A percentile compares a stretch with the other conserved stretches of the same genome.
phyloP scores from a whole-genome alignment of 306 rosid genomes.

The Castanea crenata region DNA sequence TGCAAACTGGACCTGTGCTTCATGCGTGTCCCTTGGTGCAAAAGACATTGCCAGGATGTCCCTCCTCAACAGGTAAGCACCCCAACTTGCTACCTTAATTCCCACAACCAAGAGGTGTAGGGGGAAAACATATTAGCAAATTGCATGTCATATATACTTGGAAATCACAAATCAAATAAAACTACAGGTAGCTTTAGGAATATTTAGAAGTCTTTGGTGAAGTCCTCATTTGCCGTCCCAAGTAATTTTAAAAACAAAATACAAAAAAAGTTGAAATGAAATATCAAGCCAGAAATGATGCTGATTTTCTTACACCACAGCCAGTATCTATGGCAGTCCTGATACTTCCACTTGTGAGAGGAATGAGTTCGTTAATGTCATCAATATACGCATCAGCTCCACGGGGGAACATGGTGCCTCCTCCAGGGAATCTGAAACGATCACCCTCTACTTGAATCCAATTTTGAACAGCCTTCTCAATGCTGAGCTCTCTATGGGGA shows the following conservation, averaged over 20 bases:
- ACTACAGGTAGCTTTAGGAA: not conserved
- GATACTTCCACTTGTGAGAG: constrained; percentile 64
- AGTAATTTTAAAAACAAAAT: not conserved
- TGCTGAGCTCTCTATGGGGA: constrained; percentile 90
- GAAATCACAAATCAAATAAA: not conserved
- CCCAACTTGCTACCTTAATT: constrained; percentile 96
- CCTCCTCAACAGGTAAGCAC: constrained; percentile 82
- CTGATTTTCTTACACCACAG: constrained; percentile 79
- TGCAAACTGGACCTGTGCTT: constrained; percentile 95
- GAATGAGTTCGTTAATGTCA: constrained; percentile 76
- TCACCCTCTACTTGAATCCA: constrained; percentile 98
- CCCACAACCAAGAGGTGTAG: not conserved
- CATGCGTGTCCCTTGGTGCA: constrained; percentile 97
- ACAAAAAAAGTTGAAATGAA: not conserved
- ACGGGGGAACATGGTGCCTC: constrained; percentile 94
- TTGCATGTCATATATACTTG: not conserved
- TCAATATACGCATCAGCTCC: constrained; percentile 96
- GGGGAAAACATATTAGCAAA: constrained; percentile 12
- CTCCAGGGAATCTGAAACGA: constrained; percentile 88
- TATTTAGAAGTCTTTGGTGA: not conserved
- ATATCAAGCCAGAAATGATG: not conserved
- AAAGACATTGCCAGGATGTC: constrained; percentile 84
- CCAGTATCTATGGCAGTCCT: constrained; percentile 97
- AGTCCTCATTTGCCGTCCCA: not conserved
- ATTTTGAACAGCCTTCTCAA: constrained; percentile 90